Base-by-base conservation (phyloP, 176 grass and related monocot genomes). In the Aegilops sharonensis region DNA sequence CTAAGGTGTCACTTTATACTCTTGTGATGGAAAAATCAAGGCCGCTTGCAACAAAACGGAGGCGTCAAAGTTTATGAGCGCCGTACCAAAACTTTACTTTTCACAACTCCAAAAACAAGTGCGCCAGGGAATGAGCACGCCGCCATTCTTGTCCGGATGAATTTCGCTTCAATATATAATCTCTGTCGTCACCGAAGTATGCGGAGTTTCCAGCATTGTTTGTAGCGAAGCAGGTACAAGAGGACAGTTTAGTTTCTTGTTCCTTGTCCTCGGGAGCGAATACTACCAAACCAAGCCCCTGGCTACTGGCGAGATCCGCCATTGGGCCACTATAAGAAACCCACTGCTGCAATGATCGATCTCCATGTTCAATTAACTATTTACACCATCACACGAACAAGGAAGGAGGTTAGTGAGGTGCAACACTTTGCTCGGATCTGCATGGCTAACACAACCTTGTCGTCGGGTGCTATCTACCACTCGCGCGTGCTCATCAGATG, bases 241-340 rank as follows among this genome's bases (percentile, higher is more conserved):
- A 15, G 40, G 15, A 64, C 71, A 63, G 78, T 72, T 31, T 30
- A 48, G 5, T 50, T 77, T 86, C 64, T 23, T 7, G 20, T 31
- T 68, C 72, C 81, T 85, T 85, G 90, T 91, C 78, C 31, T 72
- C n/a, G 72, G 64, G 78, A 81, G 57, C 43, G 27, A 17, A 35
- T 29, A 32, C 40, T 59, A 32, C 54, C 81, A 75, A 66, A 64
- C 29, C 4, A 67, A 13, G 17, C 3, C 17, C 17, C 1, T 86
- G 48, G 83, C n/a, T 79, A 47, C 67, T 59, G 54, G 54, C 8
- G 3, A 25, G 6, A 39, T 86, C 83, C 83, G 87, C 83, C 83
- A 47, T 27, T 18, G n/a, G 3, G 21, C 43, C 32, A 21, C 5
- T 74, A 79, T 78, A 74, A 86, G 23, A 43, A 40, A 20, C 9